Evolutionary conservation across 495 filamentous ascomycete species (phyloP).

Genomic region (Talaromyces adpressus): DNA sequence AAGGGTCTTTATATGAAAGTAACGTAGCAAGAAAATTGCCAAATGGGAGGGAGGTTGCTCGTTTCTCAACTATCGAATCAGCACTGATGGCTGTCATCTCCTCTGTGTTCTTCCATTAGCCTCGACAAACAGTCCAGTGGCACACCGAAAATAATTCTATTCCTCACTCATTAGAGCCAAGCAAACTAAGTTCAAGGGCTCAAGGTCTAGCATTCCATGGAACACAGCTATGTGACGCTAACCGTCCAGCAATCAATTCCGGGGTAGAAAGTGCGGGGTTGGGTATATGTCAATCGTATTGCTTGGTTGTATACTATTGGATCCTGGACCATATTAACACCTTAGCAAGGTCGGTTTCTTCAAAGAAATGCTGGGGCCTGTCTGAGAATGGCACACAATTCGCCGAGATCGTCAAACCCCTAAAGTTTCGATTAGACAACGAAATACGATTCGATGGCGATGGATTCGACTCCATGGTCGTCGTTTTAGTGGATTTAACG

Average conservation of each 20-base stretch:
- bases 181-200: neutral
- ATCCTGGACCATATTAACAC: neutral
- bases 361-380: neutral
- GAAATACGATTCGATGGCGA: neutral
- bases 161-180: neutral
- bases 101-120: neutral
- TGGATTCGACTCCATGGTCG: neutral
- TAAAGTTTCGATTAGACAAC: neutral
- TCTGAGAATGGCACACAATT: neutral
- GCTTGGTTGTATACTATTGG: neutral
- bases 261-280: conserved; percentile 5
- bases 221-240: neutral
- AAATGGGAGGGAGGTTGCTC: neutral
- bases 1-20: neutral
- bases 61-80: neutral
- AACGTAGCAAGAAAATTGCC: neutral
- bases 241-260: neutral
- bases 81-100: neutral
- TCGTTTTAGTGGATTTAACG: neutral
- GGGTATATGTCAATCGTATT: neutral
- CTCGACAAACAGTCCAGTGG: neutral
- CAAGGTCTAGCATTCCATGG: conserved; percentile 1
- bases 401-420: neutral
- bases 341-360: neutral
- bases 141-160: neutral